These are phyloP conservation scores for Tolypocladium paradoxum DNA, from an alignment of 2,329 filamentous ascomycete species.

Conservation along the genomic window DNA sequence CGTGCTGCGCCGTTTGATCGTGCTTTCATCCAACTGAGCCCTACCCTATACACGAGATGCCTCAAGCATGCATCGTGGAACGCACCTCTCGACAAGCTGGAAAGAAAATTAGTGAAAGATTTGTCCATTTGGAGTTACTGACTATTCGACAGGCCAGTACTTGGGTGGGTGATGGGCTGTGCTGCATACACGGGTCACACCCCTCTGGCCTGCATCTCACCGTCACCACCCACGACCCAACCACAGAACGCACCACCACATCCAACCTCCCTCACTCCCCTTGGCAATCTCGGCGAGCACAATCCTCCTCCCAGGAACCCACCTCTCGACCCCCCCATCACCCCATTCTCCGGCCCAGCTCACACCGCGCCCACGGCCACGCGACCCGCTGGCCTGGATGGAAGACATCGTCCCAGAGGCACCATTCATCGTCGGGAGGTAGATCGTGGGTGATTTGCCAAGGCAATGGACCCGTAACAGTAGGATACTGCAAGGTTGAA, in stretches of 20 bases:
- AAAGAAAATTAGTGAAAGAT: not conserved
- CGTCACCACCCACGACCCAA: not conserved
- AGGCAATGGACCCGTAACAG: too few relatives aligned
- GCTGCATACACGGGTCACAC: not conserved
- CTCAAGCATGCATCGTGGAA: too few relatives aligned
- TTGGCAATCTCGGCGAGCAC: not conserved
- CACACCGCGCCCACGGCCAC: not conserved
- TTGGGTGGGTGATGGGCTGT: not conserved
- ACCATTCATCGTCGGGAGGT: not conserved
- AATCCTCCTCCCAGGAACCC: not conserved
- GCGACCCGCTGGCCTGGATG: not conserved
- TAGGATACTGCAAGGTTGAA: not conserved
- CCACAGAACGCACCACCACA: not conserved
- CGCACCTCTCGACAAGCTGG: too few relatives aligned
- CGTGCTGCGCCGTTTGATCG: too few relatives aligned
- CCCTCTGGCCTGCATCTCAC: not conserved
- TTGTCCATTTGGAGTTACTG: not conserved
- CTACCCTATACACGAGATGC: too few relatives aligned
- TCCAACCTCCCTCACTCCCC: too few relatives aligned
- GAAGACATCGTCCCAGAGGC: not conserved
- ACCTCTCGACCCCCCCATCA: not conserved
- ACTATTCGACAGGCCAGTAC: too few relatives aligned
- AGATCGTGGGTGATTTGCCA: not conserved
- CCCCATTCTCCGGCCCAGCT: not conserved
- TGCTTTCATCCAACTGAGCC: too few relatives aligned